Conservation (phyloP, 331 rosid species). For the Malus hybrid region DNA sequence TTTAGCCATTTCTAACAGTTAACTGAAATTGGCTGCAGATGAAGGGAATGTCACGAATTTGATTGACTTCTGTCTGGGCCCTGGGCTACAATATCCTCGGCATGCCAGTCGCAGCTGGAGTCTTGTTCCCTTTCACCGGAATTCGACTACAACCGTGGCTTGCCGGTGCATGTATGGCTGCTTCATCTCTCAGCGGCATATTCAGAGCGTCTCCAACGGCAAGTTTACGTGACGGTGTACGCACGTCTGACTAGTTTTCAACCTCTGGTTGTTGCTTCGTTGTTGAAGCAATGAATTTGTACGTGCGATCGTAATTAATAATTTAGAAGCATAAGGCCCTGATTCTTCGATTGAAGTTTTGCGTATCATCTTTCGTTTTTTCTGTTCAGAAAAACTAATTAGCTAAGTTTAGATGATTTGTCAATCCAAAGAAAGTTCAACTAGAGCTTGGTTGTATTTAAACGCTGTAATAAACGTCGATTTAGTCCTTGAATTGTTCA, state of each 20-base stretch:
- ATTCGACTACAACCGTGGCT: constrained; percentile 95
- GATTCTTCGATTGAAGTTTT: background rate
- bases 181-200: too few relatives aligned
- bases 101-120: constrained; percentile 61
- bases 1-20: background rate
- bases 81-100: too few relatives aligned
- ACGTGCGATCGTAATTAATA: background rate
- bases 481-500: too few relatives aligned
- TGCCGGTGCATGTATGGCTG: constrained; percentile 91
- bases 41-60: too few relatives aligned
- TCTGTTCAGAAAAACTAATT: background rate
- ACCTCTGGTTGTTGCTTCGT: background rate
- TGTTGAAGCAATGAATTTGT: background rate
- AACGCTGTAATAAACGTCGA: too few relatives aligned
- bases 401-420: background rate
- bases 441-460: too few relatives aligned
- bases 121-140: constrained; percentile 67
- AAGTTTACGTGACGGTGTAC: background rate
- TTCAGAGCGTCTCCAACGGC: background rate
- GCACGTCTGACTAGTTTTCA: background rate
- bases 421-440: too few relatives aligned
- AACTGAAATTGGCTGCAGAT: too few relatives aligned
- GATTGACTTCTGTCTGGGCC: too few relatives aligned
- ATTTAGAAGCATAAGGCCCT: background rate
- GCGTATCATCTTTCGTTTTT: background rate